Conservation (phyloP, 1,284 basidiomycete genomes). For the Ganoderma sinense region DNA sequence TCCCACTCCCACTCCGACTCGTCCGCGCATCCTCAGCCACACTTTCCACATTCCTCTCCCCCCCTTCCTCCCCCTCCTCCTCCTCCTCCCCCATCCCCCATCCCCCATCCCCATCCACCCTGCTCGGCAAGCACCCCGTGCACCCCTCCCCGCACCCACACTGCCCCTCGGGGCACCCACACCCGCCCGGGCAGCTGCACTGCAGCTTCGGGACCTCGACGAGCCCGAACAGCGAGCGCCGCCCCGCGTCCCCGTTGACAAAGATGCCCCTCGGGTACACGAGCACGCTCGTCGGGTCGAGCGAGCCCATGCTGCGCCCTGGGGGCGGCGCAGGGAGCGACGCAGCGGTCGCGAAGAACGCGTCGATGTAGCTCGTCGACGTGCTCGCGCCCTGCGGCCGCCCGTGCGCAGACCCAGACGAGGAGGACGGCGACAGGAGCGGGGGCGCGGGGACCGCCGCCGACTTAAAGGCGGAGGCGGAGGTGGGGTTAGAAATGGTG, state of each 20-base stretch:
- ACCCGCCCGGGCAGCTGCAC: slow-evolving; percentile 62
- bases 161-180: slow-evolving; percentile 49
- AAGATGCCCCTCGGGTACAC: slow-evolving; percentile 52
- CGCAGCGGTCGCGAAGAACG: slow-evolving; percentile 69
- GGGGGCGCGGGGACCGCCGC: not conserved
- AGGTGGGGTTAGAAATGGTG: too few relatives aligned
- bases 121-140: slow-evolving; percentile 53
- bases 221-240: slow-evolving; percentile 46
- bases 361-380: slow-evolving; percentile 56
- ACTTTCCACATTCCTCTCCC: not conserved
- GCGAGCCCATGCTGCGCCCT: slow-evolving; percentile 45
- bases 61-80: not conserved
- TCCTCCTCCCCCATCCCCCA: slow-evolving; percentile 6
- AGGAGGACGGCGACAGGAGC: not conserved
- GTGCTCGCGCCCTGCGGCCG: slow-evolving; percentile 18
- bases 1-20: not conserved
- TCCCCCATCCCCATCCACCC: slow-evolving; percentile 7
- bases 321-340: slow-evolving; percentile 61
- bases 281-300: slow-evolving; percentile 59
- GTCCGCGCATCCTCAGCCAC: not conserved
- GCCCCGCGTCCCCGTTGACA: slow-evolving; percentile 26
- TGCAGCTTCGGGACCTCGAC: slow-evolving; percentile 70
- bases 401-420: not conserved
- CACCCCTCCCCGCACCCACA: slow-evolving; percentile 63
- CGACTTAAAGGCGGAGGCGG: too few relatives aligned